A percentile compares a stretch with the other conserved stretches of the same genome.
Conservation (phyloP, 495 filamentous ascomycete species). For the Annulohypoxylon maeteangense region DNA sequence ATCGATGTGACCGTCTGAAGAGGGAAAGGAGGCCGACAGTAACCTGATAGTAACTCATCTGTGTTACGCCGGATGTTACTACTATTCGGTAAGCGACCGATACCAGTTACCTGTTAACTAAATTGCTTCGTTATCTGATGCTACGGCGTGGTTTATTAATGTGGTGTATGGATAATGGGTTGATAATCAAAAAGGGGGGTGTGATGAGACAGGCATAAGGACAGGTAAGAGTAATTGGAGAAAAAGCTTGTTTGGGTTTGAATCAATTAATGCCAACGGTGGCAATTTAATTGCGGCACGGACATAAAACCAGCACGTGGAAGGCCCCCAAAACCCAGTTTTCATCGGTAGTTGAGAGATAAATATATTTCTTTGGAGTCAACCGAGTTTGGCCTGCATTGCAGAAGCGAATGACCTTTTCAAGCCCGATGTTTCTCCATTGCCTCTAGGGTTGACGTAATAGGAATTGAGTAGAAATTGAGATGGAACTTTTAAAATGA, state of each 20-base stretch:
- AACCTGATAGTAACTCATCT: not conserved
- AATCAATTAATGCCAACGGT: not conserved
- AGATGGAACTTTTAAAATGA: not conserved
- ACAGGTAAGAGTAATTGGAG: slow-evolving; percentile 14
- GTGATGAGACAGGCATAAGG: slow-evolving; percentile 11
- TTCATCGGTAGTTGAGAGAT: slow-evolving; percentile 13
- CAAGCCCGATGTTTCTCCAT: not conserved
- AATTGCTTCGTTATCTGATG: not conserved
- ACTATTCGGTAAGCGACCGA: not conserved
- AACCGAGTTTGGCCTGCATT: slow-evolving; percentile 7
- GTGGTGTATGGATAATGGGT: slow-evolving; percentile 9
- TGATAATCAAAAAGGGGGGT: slow-evolving; percentile 11
- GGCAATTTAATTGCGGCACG: not conserved
- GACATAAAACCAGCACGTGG: not conserved
- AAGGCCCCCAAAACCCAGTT: not conserved
- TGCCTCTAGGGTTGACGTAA: not conserved
- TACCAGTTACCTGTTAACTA: not conserved
- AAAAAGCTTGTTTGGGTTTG: not conserved
- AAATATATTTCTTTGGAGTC: slow-evolving; percentile 18
- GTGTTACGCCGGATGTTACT: not conserved
- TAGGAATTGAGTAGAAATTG: not conserved
- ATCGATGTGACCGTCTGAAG: not conserved
- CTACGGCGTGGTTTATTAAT: not conserved
- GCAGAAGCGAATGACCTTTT: not conserved
- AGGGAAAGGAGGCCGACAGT: not conserved